Conservation (phyloP, 345 rosid genomes). For the Hibiscus syriacus region DNA sequence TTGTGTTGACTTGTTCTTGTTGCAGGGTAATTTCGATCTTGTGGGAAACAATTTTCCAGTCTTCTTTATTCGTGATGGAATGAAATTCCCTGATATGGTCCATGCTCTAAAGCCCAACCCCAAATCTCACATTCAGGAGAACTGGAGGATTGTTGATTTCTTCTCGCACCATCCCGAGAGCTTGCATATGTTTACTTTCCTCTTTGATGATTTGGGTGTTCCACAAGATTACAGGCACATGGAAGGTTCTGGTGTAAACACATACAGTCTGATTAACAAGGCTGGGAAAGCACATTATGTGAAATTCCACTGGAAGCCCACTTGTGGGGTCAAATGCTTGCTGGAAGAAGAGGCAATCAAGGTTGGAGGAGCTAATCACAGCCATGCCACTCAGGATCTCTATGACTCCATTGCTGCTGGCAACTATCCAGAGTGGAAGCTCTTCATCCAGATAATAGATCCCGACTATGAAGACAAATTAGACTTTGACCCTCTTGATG, state of each 20-base stretch:
- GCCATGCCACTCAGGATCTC: constrained; percentile 95
- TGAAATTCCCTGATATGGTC: constrained; percentile 93
- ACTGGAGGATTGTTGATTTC: constrained; percentile 91
- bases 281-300: constrained; percentile 76
- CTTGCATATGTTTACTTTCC: constrained; percentile 74
- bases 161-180: constrained; percentile 97
- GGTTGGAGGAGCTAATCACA: constrained; percentile 92
- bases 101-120: constrained; percentile 98
- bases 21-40: constrained; percentile 94
- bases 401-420: constrained; percentile 91
- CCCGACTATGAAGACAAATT: constrained; percentile 70
- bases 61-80: constrained; percentile 90
- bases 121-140: constrained; percentile 90
- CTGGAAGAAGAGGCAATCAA: constrained; percentile 80
- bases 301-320: constrained; percentile 95
- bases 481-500: constrained; percentile 95
- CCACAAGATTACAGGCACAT: constrained; percentile 96
- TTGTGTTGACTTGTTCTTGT: not conserved
- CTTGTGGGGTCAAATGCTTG: constrained; percentile 78
- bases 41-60: constrained; percentile 99
- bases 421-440: constrained; percentile 88
- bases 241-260: constrained; percentile 90
- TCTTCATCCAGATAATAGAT: constrained; percentile 76
- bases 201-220: constrained; percentile 85
- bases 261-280: constrained; percentile 76